phyloP scores from a whole-genome alignment of 73 alveolate genomes.

The Tetrahymena elliotti region DNA sequence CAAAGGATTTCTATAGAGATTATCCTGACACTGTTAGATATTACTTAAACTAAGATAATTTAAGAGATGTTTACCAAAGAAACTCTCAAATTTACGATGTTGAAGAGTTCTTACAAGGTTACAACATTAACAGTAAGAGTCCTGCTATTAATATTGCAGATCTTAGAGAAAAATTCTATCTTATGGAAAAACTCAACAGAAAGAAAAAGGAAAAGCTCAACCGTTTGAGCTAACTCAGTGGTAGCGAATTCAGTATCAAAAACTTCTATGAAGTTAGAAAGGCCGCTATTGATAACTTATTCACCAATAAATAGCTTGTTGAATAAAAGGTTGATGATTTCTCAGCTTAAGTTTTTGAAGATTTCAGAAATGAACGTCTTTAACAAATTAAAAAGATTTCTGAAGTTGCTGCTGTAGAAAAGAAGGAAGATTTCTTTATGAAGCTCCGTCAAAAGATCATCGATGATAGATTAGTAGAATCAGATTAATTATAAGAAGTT shows the following conservation, averaged over 20 bases:
- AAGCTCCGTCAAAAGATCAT: background rate
- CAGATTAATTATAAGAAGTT: background rate
- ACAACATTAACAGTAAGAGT: background rate
- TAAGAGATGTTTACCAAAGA: background rate
- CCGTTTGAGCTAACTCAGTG: background rate
- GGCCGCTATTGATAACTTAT: background rate
- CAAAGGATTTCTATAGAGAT: background rate
- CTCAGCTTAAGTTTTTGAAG: background rate
- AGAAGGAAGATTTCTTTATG: background rate
- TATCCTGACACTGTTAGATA: background rate
- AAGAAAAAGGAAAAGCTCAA: background rate
- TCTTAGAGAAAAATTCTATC: background rate
- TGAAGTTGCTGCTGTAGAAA: background rate
- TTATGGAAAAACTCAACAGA: background rate
- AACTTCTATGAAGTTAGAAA: background rate
- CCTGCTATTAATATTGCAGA: background rate
- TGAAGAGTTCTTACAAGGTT: background rate
- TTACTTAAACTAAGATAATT: background rate
- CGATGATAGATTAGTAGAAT: background rate
- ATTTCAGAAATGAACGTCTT: background rate
- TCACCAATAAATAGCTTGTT: background rate
- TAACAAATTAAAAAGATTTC: background rate
- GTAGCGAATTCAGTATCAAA: background rate
- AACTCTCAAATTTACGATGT: background rate
- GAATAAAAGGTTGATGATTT: background rate